Base-by-base conservation (phyloP, 164 flowering plant genomes). In the Berberis thunbergii region DNA sequence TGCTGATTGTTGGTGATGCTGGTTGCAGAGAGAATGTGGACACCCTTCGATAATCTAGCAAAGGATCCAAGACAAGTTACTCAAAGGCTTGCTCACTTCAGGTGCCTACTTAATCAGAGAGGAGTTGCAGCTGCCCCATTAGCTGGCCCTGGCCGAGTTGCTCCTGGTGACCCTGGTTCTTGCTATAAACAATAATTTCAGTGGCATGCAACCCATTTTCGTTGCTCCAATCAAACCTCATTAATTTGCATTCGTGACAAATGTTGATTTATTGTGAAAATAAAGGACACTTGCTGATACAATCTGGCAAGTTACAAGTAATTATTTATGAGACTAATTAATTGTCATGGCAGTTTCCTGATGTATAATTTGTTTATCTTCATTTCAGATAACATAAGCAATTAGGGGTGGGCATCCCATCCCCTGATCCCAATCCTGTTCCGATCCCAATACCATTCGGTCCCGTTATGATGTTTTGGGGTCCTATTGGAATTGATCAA, bases 51-150 rank as follows among this genome's bases (percentile, higher is more conserved):
- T 62, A 81, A 73, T 59, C 75, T 89, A 54, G 93, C 89, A 11
- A 84, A 76, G 72, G 75, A 87, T 70, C 82, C 88, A 38, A 70
- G 49, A 41, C 39, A 82, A 63, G 91, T 84, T 44, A 70, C 65
- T 10, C 74, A 69, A 70, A 81, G 96, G 69, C 73, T 90, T 58
- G 77, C 87, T 50, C 81, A 81, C 69, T 90, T 90, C 74, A 74
- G 97, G 69, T 90, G 97, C 71, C 71, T 90, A 74, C 72, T 90
- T 72, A 87, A 87, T 79, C 83, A 80, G 69, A 87, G 97, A 76
- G 97, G 97, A 65, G 80, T 87, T 44, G 86, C 90, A 40, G 91
- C 94, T 59, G 89, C 89, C 60, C 94, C 94, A 3, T 46, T 89
- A 75, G 57, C 63, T 7, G 94, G 84, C 40, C 72, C 49, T 1